Evolutionary conservation across 768 basidiomycete species (phyloP).

Genomic region (Pleurotus salmoneostramineus): DNA sequence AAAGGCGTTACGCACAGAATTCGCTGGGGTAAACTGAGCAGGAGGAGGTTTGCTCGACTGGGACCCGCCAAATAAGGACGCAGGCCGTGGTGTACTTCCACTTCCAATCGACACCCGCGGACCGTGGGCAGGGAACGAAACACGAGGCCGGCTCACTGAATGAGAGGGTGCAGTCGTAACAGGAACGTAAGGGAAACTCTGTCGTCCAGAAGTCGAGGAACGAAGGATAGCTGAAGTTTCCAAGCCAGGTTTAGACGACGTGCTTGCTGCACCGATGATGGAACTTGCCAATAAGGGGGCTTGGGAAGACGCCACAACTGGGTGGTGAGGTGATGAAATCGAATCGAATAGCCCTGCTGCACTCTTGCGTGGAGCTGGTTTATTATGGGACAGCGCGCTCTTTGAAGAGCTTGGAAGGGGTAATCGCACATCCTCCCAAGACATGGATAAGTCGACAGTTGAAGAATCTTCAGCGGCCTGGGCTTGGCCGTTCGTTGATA

Average conservation of each 20-base stretch:
- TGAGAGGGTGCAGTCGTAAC: constrained; percentile 7
- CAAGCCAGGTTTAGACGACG: neutral
- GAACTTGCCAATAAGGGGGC: constrained; percentile 10
- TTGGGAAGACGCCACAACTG: neutral
- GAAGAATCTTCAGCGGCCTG: constrained; percentile 1
- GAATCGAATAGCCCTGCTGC: constrained; percentile 3
- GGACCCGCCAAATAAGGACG: constrained; percentile 18
- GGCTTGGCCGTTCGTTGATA: neutral
- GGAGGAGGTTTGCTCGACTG: constrained; percentile 24
- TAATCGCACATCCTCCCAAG: constrained; percentile 9
- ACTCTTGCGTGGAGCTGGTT: neutral
- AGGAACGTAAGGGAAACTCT: neutral
- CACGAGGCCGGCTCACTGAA: constrained; percentile 1
- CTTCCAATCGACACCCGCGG: neutral
- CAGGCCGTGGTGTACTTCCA: neutral
- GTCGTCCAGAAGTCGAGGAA: neutral
- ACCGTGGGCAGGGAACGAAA: neutral
- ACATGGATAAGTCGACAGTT: constrained; percentile 18
- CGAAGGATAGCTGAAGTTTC: neutral
- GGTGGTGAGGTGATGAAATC: neutral
- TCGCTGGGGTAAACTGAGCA: constrained; percentile 43
- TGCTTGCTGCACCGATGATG: neutral
- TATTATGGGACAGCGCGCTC: neutral
- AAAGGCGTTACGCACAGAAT: constrained; percentile 60
- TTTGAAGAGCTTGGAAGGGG: neutral